Evolutionary conservation across 306 rosid species (phyloP).

Genomic region (Herpetospermum pedunculosum): DNA sequence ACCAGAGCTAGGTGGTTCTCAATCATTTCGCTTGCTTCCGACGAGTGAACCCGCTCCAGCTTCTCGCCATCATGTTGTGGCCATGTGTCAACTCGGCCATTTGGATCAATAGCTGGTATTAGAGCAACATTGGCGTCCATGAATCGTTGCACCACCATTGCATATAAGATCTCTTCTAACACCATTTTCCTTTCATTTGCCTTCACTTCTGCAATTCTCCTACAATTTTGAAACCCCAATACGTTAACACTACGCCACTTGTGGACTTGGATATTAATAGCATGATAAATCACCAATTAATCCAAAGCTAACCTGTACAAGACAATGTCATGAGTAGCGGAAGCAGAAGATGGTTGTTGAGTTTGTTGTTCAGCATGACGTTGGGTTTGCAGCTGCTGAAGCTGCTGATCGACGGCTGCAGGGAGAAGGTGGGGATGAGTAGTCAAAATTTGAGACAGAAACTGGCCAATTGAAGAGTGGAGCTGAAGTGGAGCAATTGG

Average conservation of each 20-base stretch:
- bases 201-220: conserved; percentile 93
- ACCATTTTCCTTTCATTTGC: conserved; percentile 59
- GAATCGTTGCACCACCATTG: conserved; percentile 73
- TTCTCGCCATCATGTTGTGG: conserved; percentile 54
- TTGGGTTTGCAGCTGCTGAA: conserved; percentile 71
- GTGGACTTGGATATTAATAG: no score
- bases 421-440: conserved; percentile 86
- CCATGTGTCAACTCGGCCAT: conserved; percentile 58
- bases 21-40: conserved; percentile 78
- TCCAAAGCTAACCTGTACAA: conserved; percentile 76
- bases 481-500: conserved; percentile 72
- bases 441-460: conserved; percentile 49
- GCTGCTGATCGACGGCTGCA: conserved; percentile 86
- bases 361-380: conserved; percentile 57
- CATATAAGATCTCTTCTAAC: conserved; percentile 67
- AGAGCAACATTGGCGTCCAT: conserved; percentile 68
- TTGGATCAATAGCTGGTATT: conserved; percentile 37
- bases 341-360: conserved; percentile 44
- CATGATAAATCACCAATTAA: no score
- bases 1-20: conserved; percentile 66
- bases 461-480: conserved; percentile 79
- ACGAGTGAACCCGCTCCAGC: conserved; percentile 56
- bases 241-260: no score
- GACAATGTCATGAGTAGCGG: conserved; percentile 48
- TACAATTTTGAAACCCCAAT: conserved; percentile 24